Evolutionary conservation across 129 eudicot genomes (phyloP), one percentile per base, ranked within the genome.

Genomic region (Saposhnikovia divaricata): DNA sequence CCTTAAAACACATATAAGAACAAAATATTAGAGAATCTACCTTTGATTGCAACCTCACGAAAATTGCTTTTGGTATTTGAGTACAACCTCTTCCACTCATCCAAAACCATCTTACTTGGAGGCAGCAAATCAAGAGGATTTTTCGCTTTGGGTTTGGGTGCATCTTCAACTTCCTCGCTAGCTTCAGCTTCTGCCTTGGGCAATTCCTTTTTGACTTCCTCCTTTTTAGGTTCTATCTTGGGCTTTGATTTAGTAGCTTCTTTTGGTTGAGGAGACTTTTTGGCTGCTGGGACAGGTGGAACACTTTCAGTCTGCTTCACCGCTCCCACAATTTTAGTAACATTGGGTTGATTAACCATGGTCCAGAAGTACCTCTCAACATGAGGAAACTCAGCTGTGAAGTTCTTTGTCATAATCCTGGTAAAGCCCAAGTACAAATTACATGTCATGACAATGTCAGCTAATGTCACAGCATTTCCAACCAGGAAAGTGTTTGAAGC

Each of bases 321-420:
- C 68, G 83, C 96, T 79, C 96, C 99, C 74, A 85, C 12, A 47
- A 95, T 74, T 87, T 90, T 90, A 68, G 82, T 83, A 81, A 95
- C 84, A 19, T 89, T 89, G 6, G 99, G 97, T 80, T 95, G 99
- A 72, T 95, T 95, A 74, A 89, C 87, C 94, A 95, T 74, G 77
- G 99, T 95, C 99, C 97, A 95, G 57, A 95, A 87, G 75, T 95
- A 95, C 87, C 99, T 95, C 87, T 95, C 99, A 16, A 95, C 96
- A 82, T 95, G 99, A n/a, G 99, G 96, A 85, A 84, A 92, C 69
- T 89, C 96, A 34, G 88, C 77, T 10, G 99, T 90, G 82, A 95
- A 92, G 80, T 86, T 88, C 89, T 92, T 95, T 8, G 95, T 84
- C 86, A 89, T 44, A 72, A 90, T 14, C 15, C 0, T 5, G 57